Percentiles rank a stretch among this genome's conserved stretches.
phyloP scores from a whole-genome alignment of 192 early-diverging fungal species.

The Coemansia sp. region DNA sequence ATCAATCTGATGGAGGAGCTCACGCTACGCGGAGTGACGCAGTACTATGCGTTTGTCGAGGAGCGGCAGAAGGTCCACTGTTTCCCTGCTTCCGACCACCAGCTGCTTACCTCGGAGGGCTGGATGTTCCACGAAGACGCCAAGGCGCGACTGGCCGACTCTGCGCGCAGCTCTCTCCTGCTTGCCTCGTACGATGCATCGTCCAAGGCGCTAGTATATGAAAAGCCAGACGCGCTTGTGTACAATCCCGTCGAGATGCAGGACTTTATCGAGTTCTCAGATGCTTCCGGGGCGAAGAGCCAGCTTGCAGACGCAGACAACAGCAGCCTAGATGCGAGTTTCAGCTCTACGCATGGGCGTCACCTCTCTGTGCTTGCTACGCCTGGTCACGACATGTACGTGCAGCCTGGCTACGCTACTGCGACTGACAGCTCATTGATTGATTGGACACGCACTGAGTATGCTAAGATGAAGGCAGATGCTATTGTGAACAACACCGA shows the following conservation, averaged over 20 bases:
- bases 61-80: constrained; percentile 98
- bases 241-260: constrained; percentile 22
- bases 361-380: constrained; percentile 26
- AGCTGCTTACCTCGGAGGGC: constrained; percentile 55
- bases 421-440: constrained; percentile 1
- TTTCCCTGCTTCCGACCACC: constrained; percentile 47
- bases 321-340: background rate
- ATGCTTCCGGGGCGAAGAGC: constrained; percentile 10
- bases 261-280: constrained; percentile 33
- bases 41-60: constrained; percentile 99
- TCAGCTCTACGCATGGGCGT: background rate
- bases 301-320: background rate
- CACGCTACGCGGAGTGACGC: constrained; percentile 95
- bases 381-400: constrained; percentile 37
- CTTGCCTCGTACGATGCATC: constrained; percentile 28
- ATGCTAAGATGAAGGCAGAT: constrained; percentile 26
- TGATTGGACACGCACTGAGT: constrained; percentile 9
- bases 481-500: constrained; percentile 12
- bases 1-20: constrained; percentile 99
- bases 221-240: constrained; percentile 21
- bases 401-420: constrained; percentile 15
- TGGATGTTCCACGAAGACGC: constrained; percentile 38
- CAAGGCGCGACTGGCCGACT: constrained; percentile 17
- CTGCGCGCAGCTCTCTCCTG: constrained; percentile 14
- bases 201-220: constrained; percentile 26